Conservation (phyloP, 495 filamentous ascomycete species). For the Neurospora terricola region DNA sequence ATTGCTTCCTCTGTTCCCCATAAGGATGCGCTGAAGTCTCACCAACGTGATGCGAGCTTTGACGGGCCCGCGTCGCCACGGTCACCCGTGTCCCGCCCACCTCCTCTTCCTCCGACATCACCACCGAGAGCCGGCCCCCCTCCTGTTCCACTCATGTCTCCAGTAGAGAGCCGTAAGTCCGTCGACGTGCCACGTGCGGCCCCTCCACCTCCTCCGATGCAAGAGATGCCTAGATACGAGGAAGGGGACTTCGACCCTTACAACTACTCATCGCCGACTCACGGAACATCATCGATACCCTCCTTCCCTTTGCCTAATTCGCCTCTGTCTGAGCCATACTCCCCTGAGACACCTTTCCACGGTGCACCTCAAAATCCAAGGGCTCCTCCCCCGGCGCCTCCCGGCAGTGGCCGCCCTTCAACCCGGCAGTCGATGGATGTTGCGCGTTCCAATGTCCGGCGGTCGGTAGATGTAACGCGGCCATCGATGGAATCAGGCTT, state of each 20-base stretch:
- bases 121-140: slow-evolving; percentile 42
- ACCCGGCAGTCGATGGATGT: slow-evolving; percentile 63
- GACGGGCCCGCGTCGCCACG: slow-evolving; percentile 39
- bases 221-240: slow-evolving; percentile 37
- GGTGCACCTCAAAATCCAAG: slow-evolving; percentile 27
- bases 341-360: slow-evolving; percentile 11
- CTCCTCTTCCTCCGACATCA: slow-evolving; percentile 37
- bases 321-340: slow-evolving; percentile 29
- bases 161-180: slow-evolving; percentile 38
- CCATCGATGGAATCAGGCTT: slow-evolving; percentile 62
- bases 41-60: slow-evolving; percentile 66
- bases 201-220: slow-evolving; percentile 52
- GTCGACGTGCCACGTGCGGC: slow-evolving; percentile 61
- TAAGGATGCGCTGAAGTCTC: slow-evolving; percentile 82
- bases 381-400: slow-evolving; percentile 36
- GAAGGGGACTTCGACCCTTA: slow-evolving; percentile 70
- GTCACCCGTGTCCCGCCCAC: slow-evolving; percentile 36
- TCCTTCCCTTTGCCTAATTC: slow-evolving; percentile 43
- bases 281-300: slow-evolving; percentile 13
- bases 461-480: slow-evolving; percentile 59
- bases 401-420: slow-evolving; percentile 36
- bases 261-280: slow-evolving; percentile 46
- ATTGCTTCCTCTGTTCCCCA: slow-evolving; percentile 82
- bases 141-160: slow-evolving; percentile 47
- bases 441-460: slow-evolving; percentile 43